Evolutionary conservation across 2,329 filamentous ascomycete genomes (phyloP), one percentile per base, ranked within the genome.

Genomic region (Trichoderma cornu-damae): DNA sequence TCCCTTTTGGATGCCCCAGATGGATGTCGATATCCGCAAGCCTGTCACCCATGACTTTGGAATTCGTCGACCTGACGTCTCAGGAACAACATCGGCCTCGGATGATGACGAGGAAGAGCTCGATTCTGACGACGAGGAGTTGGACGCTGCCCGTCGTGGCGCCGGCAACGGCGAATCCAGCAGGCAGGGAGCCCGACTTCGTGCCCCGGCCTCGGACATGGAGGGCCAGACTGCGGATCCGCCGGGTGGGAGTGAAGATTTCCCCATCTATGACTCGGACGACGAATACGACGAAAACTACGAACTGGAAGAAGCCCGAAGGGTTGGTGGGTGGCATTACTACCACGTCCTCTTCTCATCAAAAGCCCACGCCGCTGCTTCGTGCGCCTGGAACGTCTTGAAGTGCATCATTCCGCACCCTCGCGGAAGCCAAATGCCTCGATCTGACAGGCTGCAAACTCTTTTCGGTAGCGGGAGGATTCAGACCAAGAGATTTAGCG

Each of bases 1-100:
- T 5, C 94, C 94, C 0, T 99, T 90, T 78, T 99, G 94, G 94
- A 89, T 93, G 79, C 94, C 94, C 1, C 94, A 99, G 74, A 99
- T 99, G 94, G 87, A 96, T 64, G 85, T 95, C 22, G 94, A 99
- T 68, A 99, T 99, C 66, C 89, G 92, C 64, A 99, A 99, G 73
- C 91, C 94, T 1, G 83, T 85, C 28, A 90, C 84, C 3, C 90
- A 94, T 66, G 85, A 88, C 64, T 97, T 97, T 69, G 94, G 94
- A 56, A 96, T 99, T 65, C 87, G 89, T 66, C 82, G 93, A 32
- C 85, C 88, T 0, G 85, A 84, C 6, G 82, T 89, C 18, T 90
- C 88, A 54, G 85, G 86, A 32, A 89, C 85, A 35, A 85, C 88
- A 20, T 92, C 89, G 1, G 91, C 87, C 14, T 89, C 89, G 16